Base-by-base conservation (phyloP, 2,329 filamentous ascomycete species). In the Periconia macrospinosa region DNA sequence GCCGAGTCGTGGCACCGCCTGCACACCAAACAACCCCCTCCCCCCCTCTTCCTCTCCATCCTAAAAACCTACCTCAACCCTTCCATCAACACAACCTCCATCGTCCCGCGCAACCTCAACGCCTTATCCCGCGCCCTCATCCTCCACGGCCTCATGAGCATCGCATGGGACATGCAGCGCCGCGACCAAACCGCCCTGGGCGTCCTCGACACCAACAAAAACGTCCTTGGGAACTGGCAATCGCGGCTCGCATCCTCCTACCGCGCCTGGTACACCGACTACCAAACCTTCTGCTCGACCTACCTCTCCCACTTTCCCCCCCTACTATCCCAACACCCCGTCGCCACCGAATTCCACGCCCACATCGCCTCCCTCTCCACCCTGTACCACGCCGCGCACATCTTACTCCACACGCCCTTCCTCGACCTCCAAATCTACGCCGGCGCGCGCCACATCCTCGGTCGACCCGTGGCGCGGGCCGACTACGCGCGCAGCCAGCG, bases 401-500 rank as follows among this genome's bases (percentile, higher is more conserved):
- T 85, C 7, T 75, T 83, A 0, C 73, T 87, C 2, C 76, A 84
- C 52, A 80, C 82, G 7, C 83, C 86, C 15, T 81, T 87, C 41
- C 72, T 86, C 1, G 83, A 87, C 59, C 71, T 87, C 0, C 84
- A 87, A 58, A 86, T 86, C 41, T 84, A 82, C 43, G 84, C 84
- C 0, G 84, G 84, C 0, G 81, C 84, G 2, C 70, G 77, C 1
- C 79, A 86, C 45, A 86, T 87, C 23, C 75, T 86, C 0, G 84
- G 84, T 0, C 76, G 83, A 0, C 76, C 79, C 0, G 82, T 86
- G 1, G 77, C 77, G 8, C 74, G 75, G 3, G 63, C 68, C 15
- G 83, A 85, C 56, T 81, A 81, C 46, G 70, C 76, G 3, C 76
- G 78, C 45, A 85, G 76, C 2, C 79, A 75, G n/a, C 75, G 71